Base-by-base conservation (phyloP, 2,329 filamentous ascomycete species). In the Fusarium nurragi region DNA sequence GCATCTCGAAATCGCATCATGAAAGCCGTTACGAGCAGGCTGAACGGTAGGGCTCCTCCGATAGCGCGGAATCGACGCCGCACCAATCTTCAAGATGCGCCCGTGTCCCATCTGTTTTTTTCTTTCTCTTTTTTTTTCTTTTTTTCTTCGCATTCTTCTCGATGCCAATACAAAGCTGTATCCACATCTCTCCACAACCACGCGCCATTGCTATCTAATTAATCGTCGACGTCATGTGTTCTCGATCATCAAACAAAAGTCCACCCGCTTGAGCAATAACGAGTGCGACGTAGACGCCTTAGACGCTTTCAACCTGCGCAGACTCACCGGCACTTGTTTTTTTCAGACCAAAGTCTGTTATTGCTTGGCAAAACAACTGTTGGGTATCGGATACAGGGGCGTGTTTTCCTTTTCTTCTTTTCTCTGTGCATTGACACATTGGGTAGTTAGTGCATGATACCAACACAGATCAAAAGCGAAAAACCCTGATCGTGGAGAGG, bases 161-260 rank as follows among this genome's bases (percentile, higher is more conserved):
- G 32, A 34, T 47, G 21, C n/a, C 14, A 18, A 45, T 53, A 19
- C 19, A 39, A 16, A 39, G 10, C 26, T 21, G 4, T 22, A 45
- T 41, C 54, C 52, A 49, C 54, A 26, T 43, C 18, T 62, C 63
- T 30, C 63, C 46, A 64, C 52, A 49, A 14, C 37, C 18, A 48
- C 34, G 40, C 25, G 16, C 51, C 39, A 52, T 22, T 44, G 22
- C 48, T 48, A 41, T 64, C 58, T 58, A 46, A 66, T 32, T 58
- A 46, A 66, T 32, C 52, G 36, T 50, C 63, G 66, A 69, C 64
- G 66, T 69, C 67, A 69, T 68, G 30, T 28, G 14, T 25, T 23
- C 21, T 54, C 55, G 32, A 48, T 40, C 43, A 54, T 52, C 60
- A 51, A 45, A 43, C 39, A 47, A 60, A 46, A 51, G 47, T 45